Evolutionary conservation across 495 filamentous ascomycete genomes (phyloP).

Genomic region (Hypoxylon lienhwacheense): DNA sequence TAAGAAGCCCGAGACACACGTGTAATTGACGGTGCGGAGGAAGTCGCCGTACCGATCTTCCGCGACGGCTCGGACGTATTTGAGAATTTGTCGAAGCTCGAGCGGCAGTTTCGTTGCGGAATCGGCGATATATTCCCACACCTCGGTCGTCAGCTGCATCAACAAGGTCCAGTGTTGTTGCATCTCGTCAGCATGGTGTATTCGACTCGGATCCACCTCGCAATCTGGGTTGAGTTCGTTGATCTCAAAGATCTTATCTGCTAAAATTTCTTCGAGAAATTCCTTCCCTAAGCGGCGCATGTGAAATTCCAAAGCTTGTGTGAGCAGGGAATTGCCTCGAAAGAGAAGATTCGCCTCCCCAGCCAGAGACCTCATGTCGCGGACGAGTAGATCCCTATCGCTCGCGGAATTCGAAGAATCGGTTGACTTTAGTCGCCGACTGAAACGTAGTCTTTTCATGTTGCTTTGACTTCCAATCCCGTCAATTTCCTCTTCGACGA

Average conservation of each 20-base stretch:
- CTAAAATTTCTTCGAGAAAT: constrained; percentile 85
- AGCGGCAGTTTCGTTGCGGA: constrained; percentile 75
- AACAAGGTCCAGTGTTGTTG: constrained; percentile 82
- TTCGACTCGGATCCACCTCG: constrained; percentile 85
- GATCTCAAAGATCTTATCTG: constrained; percentile 82
- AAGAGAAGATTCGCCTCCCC: constrained; percentile 94
- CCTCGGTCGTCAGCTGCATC: constrained; percentile 70
- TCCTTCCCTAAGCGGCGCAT: constrained; percentile 94
- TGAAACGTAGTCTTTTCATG: constrained; percentile 71
- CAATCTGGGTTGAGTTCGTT: constrained; percentile 87
- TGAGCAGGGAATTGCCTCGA: constrained; percentile 90
- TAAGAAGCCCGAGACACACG: constrained; percentile 93
- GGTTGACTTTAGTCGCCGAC: constrained; percentile 73
- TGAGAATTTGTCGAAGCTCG: constrained; percentile 83
- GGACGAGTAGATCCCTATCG: constrained; percentile 57
- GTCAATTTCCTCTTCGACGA: constrained; percentile 97
- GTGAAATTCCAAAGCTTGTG: constrained; percentile 89
- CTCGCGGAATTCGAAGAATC: constrained; percentile 66
- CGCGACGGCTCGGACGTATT: constrained; percentile 89
- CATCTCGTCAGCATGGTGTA: constrained; percentile 71
- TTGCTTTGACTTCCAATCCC: constrained; percentile 78
- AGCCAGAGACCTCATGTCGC: constrained; percentile 65
- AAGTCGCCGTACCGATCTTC: constrained; percentile 98
- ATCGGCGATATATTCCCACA: constrained; percentile 80
- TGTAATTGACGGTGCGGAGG: constrained; percentile 88